phyloP scores from a whole-genome alignment of 2,329 filamentous ascomycete species.

The Biscogniauxia marginata region DNA sequence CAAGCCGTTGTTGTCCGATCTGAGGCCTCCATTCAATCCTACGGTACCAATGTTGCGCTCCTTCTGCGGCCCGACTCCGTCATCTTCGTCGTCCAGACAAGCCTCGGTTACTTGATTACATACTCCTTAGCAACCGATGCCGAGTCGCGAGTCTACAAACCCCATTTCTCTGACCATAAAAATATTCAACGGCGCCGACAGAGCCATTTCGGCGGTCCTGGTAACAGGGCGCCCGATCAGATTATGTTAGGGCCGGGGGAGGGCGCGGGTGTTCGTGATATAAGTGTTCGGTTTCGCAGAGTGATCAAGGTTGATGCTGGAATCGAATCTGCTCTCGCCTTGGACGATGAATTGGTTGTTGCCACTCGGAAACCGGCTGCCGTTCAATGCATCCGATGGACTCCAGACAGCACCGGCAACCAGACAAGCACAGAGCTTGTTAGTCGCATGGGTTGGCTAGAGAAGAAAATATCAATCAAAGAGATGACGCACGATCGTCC shows the following conservation, averaged over 20 bases:
- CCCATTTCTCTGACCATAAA: conserved; percentile 69
- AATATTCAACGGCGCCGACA: conserved; percentile 63
- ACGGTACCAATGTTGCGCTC: conserved; percentile 81
- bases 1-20: conserved; percentile 85
- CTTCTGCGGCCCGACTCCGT: conserved; percentile 87
- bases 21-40: conserved; percentile 71
- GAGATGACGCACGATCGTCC: conserved; percentile 94
- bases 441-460: conserved; percentile 81
- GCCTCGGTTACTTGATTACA: conserved; percentile 84
- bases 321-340: conserved; percentile 80
- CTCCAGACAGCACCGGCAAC: conserved; percentile 73
- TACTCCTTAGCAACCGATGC: conserved; percentile 88
- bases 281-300: conserved; percentile 91
- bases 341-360: conserved; percentile 91
- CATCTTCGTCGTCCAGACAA: conserved; percentile 87
- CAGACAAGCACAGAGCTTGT: conserved; percentile 91
- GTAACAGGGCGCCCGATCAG: conserved; percentile 56
- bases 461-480: conserved; percentile 70
- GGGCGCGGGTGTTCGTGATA: conserved; percentile 76
- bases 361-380: conserved; percentile 88
- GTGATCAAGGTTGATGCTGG: conserved; percentile 97
- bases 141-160: conserved; percentile 79
- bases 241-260: conserved; percentile 77
- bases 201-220: conserved; percentile 58
- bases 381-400: conserved; percentile 97